A percentile compares a stretch with the other conserved stretches of the same genome.
Conservation (phyloP, 129 eudicot species). For the Kitagawia praeruptora region DNA sequence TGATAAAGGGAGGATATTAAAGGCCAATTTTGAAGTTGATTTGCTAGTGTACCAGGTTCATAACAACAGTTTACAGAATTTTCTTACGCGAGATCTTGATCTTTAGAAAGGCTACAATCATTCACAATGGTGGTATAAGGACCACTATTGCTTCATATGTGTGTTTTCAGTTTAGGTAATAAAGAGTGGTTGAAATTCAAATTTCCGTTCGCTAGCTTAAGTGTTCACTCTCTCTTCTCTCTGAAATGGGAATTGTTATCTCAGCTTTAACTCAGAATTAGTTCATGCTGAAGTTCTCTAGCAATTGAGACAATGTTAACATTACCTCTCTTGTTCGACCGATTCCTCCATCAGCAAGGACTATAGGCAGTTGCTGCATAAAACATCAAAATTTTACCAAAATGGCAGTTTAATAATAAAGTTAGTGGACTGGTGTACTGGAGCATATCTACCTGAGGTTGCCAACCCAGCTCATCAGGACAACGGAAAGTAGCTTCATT, state of each 20-base stretch:
- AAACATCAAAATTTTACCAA: conserved; percentile 5
- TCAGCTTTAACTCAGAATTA: not conserved
- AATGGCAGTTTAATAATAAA: not conserved
- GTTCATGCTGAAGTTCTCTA: not conserved
- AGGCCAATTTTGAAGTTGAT: not conserved
- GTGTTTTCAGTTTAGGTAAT: not conserved
- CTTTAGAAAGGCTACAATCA: not conserved
- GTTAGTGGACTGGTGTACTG: not conserved
- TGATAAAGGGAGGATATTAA: not conserved
- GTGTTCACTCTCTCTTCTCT: not conserved
- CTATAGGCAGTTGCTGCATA: conserved; percentile 48
- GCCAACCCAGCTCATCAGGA: conserved; percentile 75
- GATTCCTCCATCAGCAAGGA: conserved; percentile 53
- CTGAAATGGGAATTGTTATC: not conserved
- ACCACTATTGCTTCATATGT: not conserved
- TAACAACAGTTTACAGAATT: not conserved
- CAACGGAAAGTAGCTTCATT: conserved; percentile 71
- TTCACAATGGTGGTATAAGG: not conserved
- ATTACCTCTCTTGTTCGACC: conserved; percentile 49
- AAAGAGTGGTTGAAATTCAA: not conserved
- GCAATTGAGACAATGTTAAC: conserved; percentile 12
- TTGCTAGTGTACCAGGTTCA: not conserved
- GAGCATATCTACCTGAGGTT: conserved; percentile 24
- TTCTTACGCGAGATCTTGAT: not conserved
- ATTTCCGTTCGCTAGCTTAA: not conserved